Evolutionary conservation across 2,329 filamentous ascomycete species (phyloP), one percentile per base, ranked within the genome.

Genomic region (Epichloe glyceriae): DNA sequence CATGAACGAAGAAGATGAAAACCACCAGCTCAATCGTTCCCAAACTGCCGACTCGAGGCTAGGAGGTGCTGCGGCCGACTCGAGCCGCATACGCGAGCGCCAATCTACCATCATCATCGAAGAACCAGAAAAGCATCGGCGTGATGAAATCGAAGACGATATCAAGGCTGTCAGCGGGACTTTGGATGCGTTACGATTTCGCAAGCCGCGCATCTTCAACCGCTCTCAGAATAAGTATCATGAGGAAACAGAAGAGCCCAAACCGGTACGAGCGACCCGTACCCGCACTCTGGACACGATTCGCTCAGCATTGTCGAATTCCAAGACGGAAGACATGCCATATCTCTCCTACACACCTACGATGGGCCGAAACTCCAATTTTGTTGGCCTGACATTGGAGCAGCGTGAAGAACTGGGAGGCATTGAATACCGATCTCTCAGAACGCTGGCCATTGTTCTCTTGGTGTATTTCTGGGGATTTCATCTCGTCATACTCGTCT

Each of bases 321-420:
- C 78, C 41, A 73, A 74, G 54, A 63, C 67, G n/a, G 69, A 69
- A 2, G 74, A 81, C 34, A 86, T 88, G 71, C 93, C 93, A 0
- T 98, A 98, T 65, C 77, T 98, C 48, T 96, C 88, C 65, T 97
- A 88, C 79, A 84, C 90, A 53, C 88, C 93, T 2, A 98, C 93
- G 0, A 79, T 96, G 50, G 91, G 86, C 22, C 82, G 93, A 55
- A 98, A 98, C 65, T 97, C 91, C 11, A 85, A 87, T 38, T 98
- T 97, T 61, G 77, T 93, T 12, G 88, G 90, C 57, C 68, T 98
- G 56, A 87, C 85, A 0, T 85, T 95, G 57, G 88, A 93, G 56
- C 89, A 98, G 67, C 80, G 93, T 57, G 90, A 98, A 63, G 93
- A 98, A 66, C 71, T 98, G 2, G 93, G 93, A 11, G 93, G 93